Evolutionary conservation across 805 yeast species (phyloP), one percentile per base, ranked within the genome.

Genomic region (Schwanniomyces polymorphus): DNA sequence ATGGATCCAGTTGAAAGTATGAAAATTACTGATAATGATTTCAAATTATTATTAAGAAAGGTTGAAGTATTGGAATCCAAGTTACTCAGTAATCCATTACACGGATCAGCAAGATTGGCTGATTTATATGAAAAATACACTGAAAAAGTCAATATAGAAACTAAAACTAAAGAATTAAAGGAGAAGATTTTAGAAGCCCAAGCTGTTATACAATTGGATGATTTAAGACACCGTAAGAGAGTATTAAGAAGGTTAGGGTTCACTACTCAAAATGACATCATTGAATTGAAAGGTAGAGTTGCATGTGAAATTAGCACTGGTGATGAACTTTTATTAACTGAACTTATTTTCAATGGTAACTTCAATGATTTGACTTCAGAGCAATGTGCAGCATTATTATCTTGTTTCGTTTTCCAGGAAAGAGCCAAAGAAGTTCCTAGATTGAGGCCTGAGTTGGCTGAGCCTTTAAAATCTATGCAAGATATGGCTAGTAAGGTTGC

Each of bases 391-490:
- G 89, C 97, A 0, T 70, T 94, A 44, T 69, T 94, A 44, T 91
- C 97, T 31, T 91, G 97, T 70, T 94, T 92, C 68, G 97, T 95
- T 5, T 94, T 94, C 80, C 97, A 94, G 66, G 99, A 95, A 64
- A 81, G 95, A 60, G 88, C 96, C 35, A 91, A 91, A 63, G 96
- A 88, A 61, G 79, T 83, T 0, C 94, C 97, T 44, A 80, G 92
- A 54, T 74, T 94, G 56, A 84, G 88, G 56, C 91, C 96, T 0
- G 97, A 91, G 56, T 75, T 94, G 43, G 84, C 92, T n/a, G 97
- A 91, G 61, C 98, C 99, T 3, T 79, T 88, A 61, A 85, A 91
- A 54, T 84, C 84, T 12, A 75, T 94, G 78, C 91, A 87, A 67
- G 94, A 90, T 54, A 88, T 91, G 85, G 99, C 99, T 1, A 71